Evolutionary conservation across 768 basidiomycete genomes (phyloP), one percentile per base, ranked within the genome.

Genomic region (Termitomyces sp.): DNA sequence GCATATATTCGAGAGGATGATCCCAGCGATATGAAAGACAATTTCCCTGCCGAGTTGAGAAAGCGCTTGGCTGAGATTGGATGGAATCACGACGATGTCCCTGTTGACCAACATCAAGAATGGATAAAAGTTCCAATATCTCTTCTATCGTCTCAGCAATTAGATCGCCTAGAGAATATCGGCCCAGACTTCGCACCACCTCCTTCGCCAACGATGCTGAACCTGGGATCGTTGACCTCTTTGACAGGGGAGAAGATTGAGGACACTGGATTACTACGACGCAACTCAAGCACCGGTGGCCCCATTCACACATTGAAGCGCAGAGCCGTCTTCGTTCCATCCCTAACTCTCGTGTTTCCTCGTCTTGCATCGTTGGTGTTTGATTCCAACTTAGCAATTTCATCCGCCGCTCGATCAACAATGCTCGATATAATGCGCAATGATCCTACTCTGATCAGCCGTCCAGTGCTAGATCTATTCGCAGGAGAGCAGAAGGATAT

Each of bases 51-150:
- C 15, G 90, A 92, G 66, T 70, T 91, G 39, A 80, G 82, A 56
- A 84, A 84, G 62, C 83, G 85, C 46, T 75, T 93, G 18, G 81
- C 84, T 1, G 89, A 92, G 60, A 86, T 93, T 53, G 90, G 90
- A 15, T 93, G 90, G 89, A 81, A 79, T 5, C 80, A 87, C 42
- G 86, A 89, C 35, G 81, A 85, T 57, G 75, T 74, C 3, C 71
- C 80, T 11, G 74, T 80, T 9, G 85, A 90, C 66, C 82, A 82
- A 56, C 79, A 82, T 60, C 76, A 79, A 32, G 82, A 86, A 66
- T 80, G 85, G 80, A 79, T 84, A 61, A 78, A 76, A 67, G 87
- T 84, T 4, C 90, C 90, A 1, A 79, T 92, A 64, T 85, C 88
- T 4, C 75, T 90, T 16, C 72, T 91, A 0, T 86, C 90, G 0